These are phyloP conservation scores for Tolypocladium tropicale DNA, from an alignment of 2,329 filamentous ascomycete genomes.

Conservation along the genomic window DNA sequence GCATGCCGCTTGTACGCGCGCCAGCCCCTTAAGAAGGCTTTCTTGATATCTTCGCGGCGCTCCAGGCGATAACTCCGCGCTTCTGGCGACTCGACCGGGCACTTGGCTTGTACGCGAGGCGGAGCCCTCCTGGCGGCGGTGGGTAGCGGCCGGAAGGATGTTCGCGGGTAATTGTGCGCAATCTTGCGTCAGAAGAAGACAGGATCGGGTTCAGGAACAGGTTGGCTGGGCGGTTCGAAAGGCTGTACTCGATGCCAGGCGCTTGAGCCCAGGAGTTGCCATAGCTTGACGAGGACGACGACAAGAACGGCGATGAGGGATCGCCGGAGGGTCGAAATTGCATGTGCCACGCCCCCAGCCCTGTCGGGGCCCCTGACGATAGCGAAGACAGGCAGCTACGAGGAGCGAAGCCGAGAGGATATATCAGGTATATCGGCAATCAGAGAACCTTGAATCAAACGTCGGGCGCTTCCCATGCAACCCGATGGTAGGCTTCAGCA, in stretches of 20 bases:
- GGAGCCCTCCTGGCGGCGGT: not conserved
- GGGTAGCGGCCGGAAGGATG: slow-evolving; percentile 6
- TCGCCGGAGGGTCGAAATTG: not conserved
- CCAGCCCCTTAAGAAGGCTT: slow-evolving; percentile 34
- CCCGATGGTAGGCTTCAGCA: too few species aligned
- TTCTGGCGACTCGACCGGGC: slow-evolving; percentile 5
- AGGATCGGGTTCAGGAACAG: not conserved
- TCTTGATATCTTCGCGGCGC: slow-evolving; percentile 28
- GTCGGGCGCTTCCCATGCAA: too few species aligned
- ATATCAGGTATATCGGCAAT: too few species aligned
- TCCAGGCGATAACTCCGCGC: slow-evolving; percentile 19
- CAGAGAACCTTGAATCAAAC: too few species aligned
- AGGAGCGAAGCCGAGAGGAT: too few species aligned
- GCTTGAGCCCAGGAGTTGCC: not conserved
- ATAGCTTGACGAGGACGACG: not conserved
- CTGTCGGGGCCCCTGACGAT: too few species aligned
- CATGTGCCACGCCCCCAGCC: too few species aligned
- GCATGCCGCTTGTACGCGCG: slow-evolving; percentile 39
- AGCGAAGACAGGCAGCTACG: not conserved
- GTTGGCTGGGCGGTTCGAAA: not conserved
- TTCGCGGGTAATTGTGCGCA: too few species aligned
- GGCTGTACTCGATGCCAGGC: not conserved
- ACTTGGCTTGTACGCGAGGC: slow-evolving; percentile 5
- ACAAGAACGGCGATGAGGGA: not conserved
- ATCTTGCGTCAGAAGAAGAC: not conserved